These are phyloP conservation scores for Cystobasidium onofrii DNA, from an alignment of 768 basidiomycete genomes.

Conservation along the genomic window DNA sequence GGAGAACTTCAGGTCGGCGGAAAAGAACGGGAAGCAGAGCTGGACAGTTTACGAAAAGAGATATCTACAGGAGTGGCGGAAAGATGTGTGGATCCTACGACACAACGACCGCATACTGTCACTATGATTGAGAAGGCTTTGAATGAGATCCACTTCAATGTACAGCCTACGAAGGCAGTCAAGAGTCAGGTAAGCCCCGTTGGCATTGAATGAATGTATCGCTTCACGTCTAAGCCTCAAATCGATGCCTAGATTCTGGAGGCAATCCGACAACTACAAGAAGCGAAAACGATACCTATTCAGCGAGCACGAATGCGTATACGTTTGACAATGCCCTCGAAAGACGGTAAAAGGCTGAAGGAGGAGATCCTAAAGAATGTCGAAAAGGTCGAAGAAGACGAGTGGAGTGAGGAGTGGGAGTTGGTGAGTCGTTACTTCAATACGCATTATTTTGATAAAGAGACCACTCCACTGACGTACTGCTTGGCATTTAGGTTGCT, in stretches of 20 bases:
- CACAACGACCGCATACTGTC: slow-evolving; percentile 80
- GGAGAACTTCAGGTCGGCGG: slow-evolving; percentile 96
- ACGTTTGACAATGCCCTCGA: slow-evolving; percentile 63
- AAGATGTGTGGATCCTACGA: slow-evolving; percentile 88
- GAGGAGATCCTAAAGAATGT: slow-evolving; percentile 64
- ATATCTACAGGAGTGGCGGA: slow-evolving; percentile 90
- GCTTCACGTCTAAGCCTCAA: no score
- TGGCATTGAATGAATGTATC: no score
- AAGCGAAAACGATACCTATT: slow-evolving; percentile 77
- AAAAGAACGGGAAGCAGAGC: slow-evolving; percentile 88
- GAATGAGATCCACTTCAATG: slow-evolving; percentile 86
- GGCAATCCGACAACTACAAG: slow-evolving; percentile 73
- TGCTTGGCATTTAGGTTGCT: slow-evolving; percentile 56
- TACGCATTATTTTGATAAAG: no score
- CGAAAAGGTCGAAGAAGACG: slow-evolving; percentile 78
- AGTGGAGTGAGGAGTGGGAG: slow-evolving; percentile 69
- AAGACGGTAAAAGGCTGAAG: slow-evolving; percentile 61
- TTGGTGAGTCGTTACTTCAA: no score
- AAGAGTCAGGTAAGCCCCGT: slow-evolving; percentile 80
- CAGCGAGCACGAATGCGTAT: slow-evolving; percentile 89
- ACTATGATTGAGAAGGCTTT: slow-evolving; percentile 97
- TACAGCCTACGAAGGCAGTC: slow-evolving; percentile 76
- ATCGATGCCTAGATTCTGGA: slow-evolving; percentile 62
- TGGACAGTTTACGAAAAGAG: slow-evolving; percentile 69
- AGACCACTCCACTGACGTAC: no score